These are phyloP conservation scores for Hevea brasiliensis DNA, from an alignment of 345 rosid species.

Conservation along the genomic window DNA sequence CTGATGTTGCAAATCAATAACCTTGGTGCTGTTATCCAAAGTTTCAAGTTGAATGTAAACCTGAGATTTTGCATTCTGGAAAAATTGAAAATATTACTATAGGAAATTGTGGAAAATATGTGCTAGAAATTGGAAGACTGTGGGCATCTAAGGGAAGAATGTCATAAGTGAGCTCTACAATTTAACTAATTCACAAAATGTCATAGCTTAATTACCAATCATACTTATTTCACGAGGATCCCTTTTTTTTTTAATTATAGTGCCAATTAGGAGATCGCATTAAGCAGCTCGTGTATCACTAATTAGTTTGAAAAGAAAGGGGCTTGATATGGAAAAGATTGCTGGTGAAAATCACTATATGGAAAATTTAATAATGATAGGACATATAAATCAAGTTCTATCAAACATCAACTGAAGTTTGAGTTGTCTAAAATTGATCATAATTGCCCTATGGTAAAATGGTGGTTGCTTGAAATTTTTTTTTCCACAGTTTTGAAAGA, in stretches of 20 bases:
- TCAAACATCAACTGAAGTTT: constrained; percentile 1
- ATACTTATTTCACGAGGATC: neutral
- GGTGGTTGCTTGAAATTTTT: neutral
- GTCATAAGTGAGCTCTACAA: neutral
- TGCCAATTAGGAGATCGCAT: neutral
- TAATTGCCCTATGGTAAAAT: neutral
- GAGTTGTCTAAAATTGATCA: neutral
- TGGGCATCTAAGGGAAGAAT: neutral
- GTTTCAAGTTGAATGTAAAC: neutral
- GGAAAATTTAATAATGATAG: neutral
- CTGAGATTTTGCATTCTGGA: neutral
- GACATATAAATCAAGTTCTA: neutral
- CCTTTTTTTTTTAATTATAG: neutral
- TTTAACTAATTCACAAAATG: constrained; percentile 7
- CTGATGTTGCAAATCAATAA: neutral
- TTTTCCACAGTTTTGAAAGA: neutral
- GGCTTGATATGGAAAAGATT: neutral
- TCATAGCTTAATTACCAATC: neutral
- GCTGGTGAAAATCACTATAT: neutral
- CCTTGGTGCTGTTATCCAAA: neutral
- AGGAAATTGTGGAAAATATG: neutral
- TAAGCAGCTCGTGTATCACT: neutral
- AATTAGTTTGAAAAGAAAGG: neutral
- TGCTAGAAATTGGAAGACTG: constrained; percentile 1
- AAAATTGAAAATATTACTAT: neutral